These are phyloP conservation scores for Diplotaxis tenuifolia DNA, from an alignment of 345 rosid genomes.

Conservation along the genomic window DNA sequence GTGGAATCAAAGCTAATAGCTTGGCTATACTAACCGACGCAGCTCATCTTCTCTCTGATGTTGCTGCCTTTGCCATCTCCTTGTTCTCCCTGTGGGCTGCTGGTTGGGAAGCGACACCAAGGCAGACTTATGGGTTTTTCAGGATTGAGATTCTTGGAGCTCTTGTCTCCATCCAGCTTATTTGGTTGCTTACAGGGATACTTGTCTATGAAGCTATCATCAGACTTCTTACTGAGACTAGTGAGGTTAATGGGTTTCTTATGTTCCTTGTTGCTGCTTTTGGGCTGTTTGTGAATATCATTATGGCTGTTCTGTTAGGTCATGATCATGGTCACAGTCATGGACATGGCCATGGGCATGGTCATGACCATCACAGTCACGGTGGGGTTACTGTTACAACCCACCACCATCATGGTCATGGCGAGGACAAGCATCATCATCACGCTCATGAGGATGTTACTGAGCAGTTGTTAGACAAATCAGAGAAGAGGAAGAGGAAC, in stretches of 20 bases:
- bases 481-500: conserved; percentile 46
- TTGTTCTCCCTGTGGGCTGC: conserved; percentile 75
- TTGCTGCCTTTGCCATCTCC: conserved; percentile 77
- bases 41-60: conserved; percentile 71
- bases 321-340: conserved; percentile 60
- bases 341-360: conserved; percentile 35
- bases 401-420: conserved; percentile 42
- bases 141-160: conserved; percentile 80
- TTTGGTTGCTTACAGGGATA: conserved; percentile 79
- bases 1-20: conserved; percentile 77
- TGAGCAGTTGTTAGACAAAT: conserved; percentile 43
- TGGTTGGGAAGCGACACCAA: conserved; percentile 74
- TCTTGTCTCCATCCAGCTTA: conserved; percentile 68
- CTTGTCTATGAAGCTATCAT: conserved; percentile 68
- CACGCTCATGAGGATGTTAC: conserved; percentile 32
- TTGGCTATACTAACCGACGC: conserved; percentile 73
- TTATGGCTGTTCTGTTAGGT: conserved; percentile 66
- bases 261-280: conserved; percentile 71
- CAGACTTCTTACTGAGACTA: conserved; percentile 49
- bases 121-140: conserved; percentile 69
- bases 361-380: conserved; percentile 41
- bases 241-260: conserved; percentile 61
- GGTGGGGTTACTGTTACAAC: conserved; percentile 45
- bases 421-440: conserved; percentile 37
- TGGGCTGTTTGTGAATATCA: conserved; percentile 60